phyloP scores from a whole-genome alignment of 2,329 filamentous ascomycete genomes.

The Fusarium oligoseptatum region DNA sequence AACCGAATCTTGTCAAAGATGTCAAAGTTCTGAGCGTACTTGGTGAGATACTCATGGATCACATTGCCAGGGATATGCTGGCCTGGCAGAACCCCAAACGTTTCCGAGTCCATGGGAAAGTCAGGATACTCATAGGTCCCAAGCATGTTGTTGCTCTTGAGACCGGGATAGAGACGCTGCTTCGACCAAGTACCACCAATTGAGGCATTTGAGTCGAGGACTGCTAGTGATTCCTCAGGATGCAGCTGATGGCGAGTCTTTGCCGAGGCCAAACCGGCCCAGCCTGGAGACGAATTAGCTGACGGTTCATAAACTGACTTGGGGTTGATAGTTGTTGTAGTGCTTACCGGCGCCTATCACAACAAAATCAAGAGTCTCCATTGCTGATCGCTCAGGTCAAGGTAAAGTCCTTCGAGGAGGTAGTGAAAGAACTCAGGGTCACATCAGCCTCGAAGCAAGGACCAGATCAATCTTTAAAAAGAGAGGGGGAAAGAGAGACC shows the following conservation, averaged over 20 bases:
- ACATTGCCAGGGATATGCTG: constrained; percentile 63
- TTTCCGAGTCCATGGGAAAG: constrained; percentile 74
- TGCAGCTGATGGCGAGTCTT: constrained; percentile 72
- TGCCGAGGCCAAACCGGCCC: constrained; percentile 70
- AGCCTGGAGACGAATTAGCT: constrained; percentile 40
- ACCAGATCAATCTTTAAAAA: constrained; percentile 21
- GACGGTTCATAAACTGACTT: background rate
- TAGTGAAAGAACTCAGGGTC: background rate
- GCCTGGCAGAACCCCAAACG: constrained; percentile 61
- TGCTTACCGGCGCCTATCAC: constrained; percentile 66
- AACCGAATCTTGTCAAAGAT: constrained; percentile 57
- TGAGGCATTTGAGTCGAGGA: constrained; percentile 70
- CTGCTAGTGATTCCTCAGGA: constrained; percentile 66
- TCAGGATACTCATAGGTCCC: constrained; percentile 82
- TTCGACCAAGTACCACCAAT: constrained; percentile 79
- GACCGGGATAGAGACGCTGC: constrained; percentile 74
- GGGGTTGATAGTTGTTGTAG: constrained; percentile 16
- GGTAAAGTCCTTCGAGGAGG: background rate
- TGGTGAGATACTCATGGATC: constrained; percentile 62
- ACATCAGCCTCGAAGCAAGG: background rate
- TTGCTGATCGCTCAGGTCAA: constrained; percentile 28
- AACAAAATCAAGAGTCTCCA: constrained; percentile 62
- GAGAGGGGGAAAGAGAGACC: background rate
- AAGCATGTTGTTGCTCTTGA: constrained; percentile 81
- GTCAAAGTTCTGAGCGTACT: constrained; percentile 59